Conservation (phyloP, 2,329 filamentous ascomycete species). For the Penicillium paneum region DNA sequence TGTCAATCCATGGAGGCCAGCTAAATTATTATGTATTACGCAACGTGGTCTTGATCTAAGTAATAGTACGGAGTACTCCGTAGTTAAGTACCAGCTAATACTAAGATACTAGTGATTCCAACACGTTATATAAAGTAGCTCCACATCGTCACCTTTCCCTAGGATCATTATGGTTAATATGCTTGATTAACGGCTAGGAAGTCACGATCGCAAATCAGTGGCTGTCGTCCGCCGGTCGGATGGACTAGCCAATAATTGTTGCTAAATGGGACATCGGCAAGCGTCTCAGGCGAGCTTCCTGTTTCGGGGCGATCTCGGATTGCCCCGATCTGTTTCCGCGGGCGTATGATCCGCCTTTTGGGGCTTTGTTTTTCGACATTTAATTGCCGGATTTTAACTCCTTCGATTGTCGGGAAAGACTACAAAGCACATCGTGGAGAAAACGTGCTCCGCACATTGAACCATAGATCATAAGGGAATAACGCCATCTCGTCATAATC, state of each 20-base stretch:
- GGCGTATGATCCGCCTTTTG: not conserved
- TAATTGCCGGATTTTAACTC: not conserved
- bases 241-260: constrained; percentile 14
- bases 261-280: not conserved
- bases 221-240: constrained; percentile 4
- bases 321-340: constrained; percentile 8
- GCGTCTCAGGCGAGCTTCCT: constrained; percentile 23
- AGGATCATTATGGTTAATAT: not conserved
- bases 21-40: no score
- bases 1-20: not conserved
- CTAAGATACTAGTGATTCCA: not conserved
- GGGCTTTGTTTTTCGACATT: not conserved
- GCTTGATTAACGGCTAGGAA: not conserved
- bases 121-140: not conserved
- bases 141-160: not conserved
- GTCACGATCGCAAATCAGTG: constrained; percentile 7
- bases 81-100: not conserved
- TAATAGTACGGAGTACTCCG: not conserved
- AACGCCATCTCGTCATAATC: constrained; percentile 8
- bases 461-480: not conserved
- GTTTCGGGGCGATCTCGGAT: constrained; percentile 24
- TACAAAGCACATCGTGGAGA: not conserved
- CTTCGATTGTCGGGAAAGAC: not conserved
- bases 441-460: not conserved
- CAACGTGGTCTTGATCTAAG: not conserved